A percentile compares a stretch with the other conserved stretches of the same genome.
These are phyloP conservation scores for Salix viminalis DNA, from an alignment of 345 rosid genomes.

Conservation along the genomic window DNA sequence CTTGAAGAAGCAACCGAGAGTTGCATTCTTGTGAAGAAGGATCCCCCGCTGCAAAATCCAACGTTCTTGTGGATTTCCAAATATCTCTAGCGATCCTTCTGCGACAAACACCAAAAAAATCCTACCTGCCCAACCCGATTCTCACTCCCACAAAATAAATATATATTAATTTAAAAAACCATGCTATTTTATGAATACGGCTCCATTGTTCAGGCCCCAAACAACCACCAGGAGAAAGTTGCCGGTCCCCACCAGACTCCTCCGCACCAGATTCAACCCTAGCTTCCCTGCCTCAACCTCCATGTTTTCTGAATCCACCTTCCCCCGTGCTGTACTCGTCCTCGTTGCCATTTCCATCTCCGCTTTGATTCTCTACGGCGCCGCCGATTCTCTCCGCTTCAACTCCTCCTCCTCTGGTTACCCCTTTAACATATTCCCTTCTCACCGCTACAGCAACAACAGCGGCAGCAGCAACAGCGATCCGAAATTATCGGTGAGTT, in stretches of 20 bases:
- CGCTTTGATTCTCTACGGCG: constrained; percentile 31
- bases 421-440: constrained; percentile 18
- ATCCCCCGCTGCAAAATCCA: no score
- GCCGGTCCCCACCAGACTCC: background rate
- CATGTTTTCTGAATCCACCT: constrained; percentile 14
- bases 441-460: background rate
- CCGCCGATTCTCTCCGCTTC: constrained; percentile 24
- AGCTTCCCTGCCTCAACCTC: background rate
- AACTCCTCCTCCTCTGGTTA: constrained; percentile 11
- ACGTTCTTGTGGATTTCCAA: no score
- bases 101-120: no score
- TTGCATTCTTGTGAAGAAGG: no score
- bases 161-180: background rate
- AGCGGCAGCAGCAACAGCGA: background rate
- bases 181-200: constrained; percentile 7
- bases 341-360: constrained; percentile 20
- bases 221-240: background rate
- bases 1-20: no score
- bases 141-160: background rate
- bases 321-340: constrained; percentile 22
- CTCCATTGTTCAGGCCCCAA: constrained; percentile 4
- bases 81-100: no score
- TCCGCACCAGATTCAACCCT: background rate
- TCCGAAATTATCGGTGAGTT: constrained; percentile 9
- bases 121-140: background rate